Percentiles rank a stretch among this genome's conserved stretches.
Conservation (phyloP, 768 basidiomycete species). For the Clitopilus passeckerianus region DNA sequence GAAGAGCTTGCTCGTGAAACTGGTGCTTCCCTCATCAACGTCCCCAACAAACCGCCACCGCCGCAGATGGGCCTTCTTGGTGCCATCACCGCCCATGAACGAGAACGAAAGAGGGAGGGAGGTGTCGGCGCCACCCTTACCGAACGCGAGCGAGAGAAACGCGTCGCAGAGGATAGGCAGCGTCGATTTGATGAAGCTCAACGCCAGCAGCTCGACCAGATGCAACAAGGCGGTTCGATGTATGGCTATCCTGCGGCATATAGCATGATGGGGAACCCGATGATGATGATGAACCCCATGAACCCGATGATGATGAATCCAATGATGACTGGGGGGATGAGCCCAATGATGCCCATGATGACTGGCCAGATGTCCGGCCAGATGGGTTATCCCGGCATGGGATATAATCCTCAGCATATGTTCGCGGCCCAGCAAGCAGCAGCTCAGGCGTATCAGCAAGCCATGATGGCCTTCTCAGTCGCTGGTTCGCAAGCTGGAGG, state of each 20-base stretch:
- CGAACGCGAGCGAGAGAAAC: constrained; percentile 90
- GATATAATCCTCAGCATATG: constrained; percentile 71
- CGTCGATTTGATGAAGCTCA: constrained; percentile 90
- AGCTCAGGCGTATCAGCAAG: constrained; percentile 84
- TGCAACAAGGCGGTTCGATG: constrained; percentile 74
- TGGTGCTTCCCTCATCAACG: constrained; percentile 90
- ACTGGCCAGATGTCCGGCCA: constrained; percentile 38
- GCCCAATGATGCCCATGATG: constrained; percentile 40
- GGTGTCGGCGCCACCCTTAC: constrained; percentile 94
- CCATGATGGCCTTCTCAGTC: constrained; percentile 77
- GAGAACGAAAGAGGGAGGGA: constrained; percentile 90
- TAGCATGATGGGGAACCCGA: constrained; percentile 72
- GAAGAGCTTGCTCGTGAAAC: constrained; percentile 91
- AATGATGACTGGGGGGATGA: constrained; percentile 27
- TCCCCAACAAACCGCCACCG: constrained; percentile 91
- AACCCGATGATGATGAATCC: constrained; percentile 46
- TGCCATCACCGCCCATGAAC: constrained; percentile 92
- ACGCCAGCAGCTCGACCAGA: constrained; percentile 85
- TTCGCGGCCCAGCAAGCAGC: constrained; percentile 77
- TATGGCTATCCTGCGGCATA: constrained; percentile 49
- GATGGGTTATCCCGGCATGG: constrained; percentile 57
- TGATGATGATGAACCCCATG: constrained; percentile 59
- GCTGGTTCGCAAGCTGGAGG: constrained; percentile 73
- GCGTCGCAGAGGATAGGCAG: constrained; percentile 88
- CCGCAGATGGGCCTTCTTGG: constrained; percentile 95